These are phyloP conservation scores for Thecaphora thlaspeos DNA, from an alignment of 1,284 basidiomycete species.

Conservation along the genomic window DNA sequence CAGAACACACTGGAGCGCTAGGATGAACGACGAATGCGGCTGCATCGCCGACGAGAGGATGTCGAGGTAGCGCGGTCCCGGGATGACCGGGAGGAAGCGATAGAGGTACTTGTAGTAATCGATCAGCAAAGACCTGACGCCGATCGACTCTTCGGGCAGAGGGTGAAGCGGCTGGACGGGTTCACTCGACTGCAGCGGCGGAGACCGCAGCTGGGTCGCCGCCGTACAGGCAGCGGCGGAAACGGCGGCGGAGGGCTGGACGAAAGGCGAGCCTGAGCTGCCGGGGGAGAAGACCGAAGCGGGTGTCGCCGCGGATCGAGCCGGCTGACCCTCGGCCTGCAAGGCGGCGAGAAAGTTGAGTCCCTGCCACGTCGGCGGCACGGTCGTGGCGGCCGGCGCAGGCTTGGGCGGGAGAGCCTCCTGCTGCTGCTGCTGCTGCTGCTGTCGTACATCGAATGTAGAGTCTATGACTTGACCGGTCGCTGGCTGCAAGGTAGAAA, in stretches of 20 bases:
- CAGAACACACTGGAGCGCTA: constrained; percentile 42
- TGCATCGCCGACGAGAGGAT: constrained; percentile 23
- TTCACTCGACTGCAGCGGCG: too few relatives aligned
- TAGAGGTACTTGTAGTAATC: constrained; percentile 52
- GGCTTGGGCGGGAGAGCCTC: too few relatives aligned
- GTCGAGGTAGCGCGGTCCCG: constrained; percentile 34
- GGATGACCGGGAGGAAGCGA: constrained; percentile 48
- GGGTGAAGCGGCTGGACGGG: too few relatives aligned
- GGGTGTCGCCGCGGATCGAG: too few relatives aligned
- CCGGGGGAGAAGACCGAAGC: too few relatives aligned
- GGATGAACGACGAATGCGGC: constrained; percentile 42
- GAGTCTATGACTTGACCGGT: too few relatives aligned
- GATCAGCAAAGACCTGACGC: constrained; percentile 23
- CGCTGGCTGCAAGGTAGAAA: too few relatives aligned
- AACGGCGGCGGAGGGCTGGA: too few relatives aligned
- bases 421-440: neutral
- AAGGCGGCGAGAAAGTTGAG: neutral
- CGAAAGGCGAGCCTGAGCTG: too few relatives aligned
- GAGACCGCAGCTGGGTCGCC: too few relatives aligned
- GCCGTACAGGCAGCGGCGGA: too few relatives aligned
- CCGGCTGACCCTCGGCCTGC: too few relatives aligned
- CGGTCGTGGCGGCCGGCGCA: neutral
- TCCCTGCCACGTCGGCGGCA: neutral
- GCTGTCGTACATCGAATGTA: constrained; percentile 2
- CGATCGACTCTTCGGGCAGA: constrained; percentile 9